Evolutionary conservation across 2,329 filamentous ascomycete genomes (phyloP).

Genomic region (Cercospora sesami): DNA sequence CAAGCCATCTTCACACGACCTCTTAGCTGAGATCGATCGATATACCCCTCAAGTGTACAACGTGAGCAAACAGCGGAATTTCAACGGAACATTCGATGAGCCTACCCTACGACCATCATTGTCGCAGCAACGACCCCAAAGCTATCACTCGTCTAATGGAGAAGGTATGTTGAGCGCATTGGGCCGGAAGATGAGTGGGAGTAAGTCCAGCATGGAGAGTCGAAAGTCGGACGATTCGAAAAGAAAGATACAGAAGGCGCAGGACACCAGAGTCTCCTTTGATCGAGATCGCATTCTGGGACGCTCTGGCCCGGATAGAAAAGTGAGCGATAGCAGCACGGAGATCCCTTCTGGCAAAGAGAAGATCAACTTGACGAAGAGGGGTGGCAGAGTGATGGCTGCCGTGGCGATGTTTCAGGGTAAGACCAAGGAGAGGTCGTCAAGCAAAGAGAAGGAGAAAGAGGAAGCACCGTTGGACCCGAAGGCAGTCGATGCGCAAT

Average conservation of each 20-base stretch:
- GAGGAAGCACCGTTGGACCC: constrained; percentile 51
- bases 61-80: constrained; percentile 63
- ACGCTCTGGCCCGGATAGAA: constrained; percentile 37
- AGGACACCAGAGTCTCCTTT: constrained; percentile 23
- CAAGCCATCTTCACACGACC: constrained; percentile 44
- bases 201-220: constrained; percentile 29
- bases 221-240: constrained; percentile 32
- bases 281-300: constrained; percentile 28
- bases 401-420: constrained; percentile 64
- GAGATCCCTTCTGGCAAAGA: constrained; percentile 36
- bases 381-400: constrained; percentile 60
- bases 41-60: constrained; percentile 63
- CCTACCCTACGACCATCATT: constrained; percentile 52
- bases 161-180: constrained; percentile 32
- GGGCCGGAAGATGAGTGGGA: constrained; percentile 34
- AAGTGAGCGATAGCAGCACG: constrained; percentile 39
- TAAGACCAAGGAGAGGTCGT: constrained; percentile 46
- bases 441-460: constrained; percentile 33
- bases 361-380: constrained; percentile 43
- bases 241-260: constrained; percentile 23
- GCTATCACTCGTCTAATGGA: constrained; percentile 25
- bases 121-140: constrained; percentile 34
- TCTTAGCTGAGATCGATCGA: constrained; percentile 57
- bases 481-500: constrained; percentile 61
- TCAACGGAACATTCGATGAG: constrained; percentile 40